Base-by-base conservation (phyloP, 768 basidiomycete species). In the Panellus pusillus region DNA sequence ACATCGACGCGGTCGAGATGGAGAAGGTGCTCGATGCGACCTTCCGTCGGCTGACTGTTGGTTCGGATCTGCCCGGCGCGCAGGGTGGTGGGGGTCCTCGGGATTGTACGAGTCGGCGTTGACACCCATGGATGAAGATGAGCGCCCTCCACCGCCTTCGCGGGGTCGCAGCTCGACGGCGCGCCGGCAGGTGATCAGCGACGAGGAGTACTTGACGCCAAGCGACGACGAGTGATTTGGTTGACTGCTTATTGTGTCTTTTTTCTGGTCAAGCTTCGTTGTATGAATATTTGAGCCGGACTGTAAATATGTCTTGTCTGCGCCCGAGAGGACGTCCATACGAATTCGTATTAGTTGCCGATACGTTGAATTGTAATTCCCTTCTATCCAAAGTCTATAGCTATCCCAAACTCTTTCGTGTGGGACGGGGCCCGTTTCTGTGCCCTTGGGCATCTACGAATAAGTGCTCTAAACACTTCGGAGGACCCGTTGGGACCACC, bases 1-100 rank as follows among this genome's bases (percentile, higher is more conserved):
- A 94, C 70, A 78, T 89, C 55, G 93, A 96, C 57, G 94, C 96
- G 8, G 89, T 92, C 44, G 91, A 93, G 74, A 92, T 95, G 89
- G 89, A 96, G 72, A 90, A 89, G 66, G 85, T 86, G 44, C 93
- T 95, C 67, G 80, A 89, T 55, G 75, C 82, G 24, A 75, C 86
- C 9, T 92, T 86, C 64, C 79, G 84, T 39, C 80, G 80, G 32
- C 70, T 76, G 46, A 84, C 87, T 41, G 75, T 71, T 13, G 87
- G 87, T 18, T 84, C 82, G 38, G 88, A 86, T 40, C 74, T 91
- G 19, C 90, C 91, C 37, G 91, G 91, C 52, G 89, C 87, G 17
- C 66, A 71, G 8, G 67, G 72, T 1, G 65, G 27, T 51, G 60
- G 13, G 54, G 63, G 13, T 63, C 78, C 28, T 72, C 80, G 35